Percentiles rank a stretch among this genome's conserved stretches.
Evolutionary conservation across 2,329 filamentous ascomycete species (phyloP).

Genomic region (Escovopsis weberi): DNA sequence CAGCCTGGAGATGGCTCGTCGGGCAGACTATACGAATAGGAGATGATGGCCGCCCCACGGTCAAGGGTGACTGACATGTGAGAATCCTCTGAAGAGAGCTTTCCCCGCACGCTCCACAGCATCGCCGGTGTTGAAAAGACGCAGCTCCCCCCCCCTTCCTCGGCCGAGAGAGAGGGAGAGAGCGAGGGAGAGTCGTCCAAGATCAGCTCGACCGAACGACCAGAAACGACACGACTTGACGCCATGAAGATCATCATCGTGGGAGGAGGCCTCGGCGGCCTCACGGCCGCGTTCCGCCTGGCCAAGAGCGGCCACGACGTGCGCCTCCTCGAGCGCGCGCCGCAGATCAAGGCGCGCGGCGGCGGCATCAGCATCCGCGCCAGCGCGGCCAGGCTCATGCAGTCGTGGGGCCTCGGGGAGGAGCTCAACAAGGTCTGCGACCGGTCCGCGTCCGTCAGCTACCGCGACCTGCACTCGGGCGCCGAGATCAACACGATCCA

Average conservation of each 20-base stretch:
- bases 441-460: slow-evolving; percentile 4
- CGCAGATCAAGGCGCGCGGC: slow-evolving; percentile 5
- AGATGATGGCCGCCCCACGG: no score
- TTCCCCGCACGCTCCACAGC: no score
- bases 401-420: slow-evolving; percentile 7
- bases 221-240: no score
- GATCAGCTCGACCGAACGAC: no score
- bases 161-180: no score
- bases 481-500: slow-evolving; percentile 4
- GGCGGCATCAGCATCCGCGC: slow-evolving; percentile 10
- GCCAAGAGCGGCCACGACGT: slow-evolving; percentile 7
- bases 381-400: slow-evolving; percentile 7
- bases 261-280: slow-evolving; percentile 10
- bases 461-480: slow-evolving; percentile 8
- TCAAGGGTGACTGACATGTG: no score
- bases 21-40: no score
- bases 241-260: slow-evolving; percentile 10
- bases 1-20: no score
- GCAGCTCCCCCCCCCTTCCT: no score
- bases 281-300: slow-evolving; percentile 9
- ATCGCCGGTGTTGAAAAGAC: no score
- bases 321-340: slow-evolving; percentile 9
- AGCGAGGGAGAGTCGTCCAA: no score
- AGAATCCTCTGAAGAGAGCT: no score
- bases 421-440: slow-evolving; percentile 4